phyloP scores from a whole-genome alignment of 768 basidiomycete species.

The Hericium rajendrae region DNA sequence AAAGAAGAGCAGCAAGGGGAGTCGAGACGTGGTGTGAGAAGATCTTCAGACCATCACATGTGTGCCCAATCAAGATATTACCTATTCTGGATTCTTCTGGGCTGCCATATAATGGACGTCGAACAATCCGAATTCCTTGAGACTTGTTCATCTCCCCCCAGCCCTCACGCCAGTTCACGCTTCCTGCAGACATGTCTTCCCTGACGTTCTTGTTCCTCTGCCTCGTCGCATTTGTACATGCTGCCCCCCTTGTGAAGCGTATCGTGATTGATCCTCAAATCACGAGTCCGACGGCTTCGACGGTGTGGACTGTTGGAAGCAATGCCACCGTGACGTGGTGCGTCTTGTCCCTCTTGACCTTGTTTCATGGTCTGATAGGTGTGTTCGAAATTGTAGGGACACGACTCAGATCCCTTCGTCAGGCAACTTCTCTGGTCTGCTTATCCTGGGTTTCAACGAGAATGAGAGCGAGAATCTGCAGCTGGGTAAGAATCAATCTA shows the following conservation, averaged over 20 bases:
- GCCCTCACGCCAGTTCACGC: not conserved
- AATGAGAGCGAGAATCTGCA: constrained; percentile 33
- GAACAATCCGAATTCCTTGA: not conserved
- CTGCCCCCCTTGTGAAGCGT: constrained; percentile 7
- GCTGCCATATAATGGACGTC: not conserved
- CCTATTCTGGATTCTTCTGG: not conserved
- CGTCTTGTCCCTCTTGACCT: not conserved
- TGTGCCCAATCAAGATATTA: not conserved
- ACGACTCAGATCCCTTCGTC: constrained; percentile 29
- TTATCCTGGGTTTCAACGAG: constrained; percentile 36
- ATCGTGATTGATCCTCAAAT: constrained; percentile 25
- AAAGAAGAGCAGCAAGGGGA: not conserved
- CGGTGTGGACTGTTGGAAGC: constrained; percentile 29
- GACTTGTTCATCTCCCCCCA: not conserved
- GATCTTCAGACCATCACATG: not conserved
- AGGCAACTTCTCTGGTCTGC: constrained; percentile 26
- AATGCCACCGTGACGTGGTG: constrained; percentile 36
- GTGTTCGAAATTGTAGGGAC: constrained; percentile 8
- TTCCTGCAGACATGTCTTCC: not conserved
- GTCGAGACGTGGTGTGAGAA: not conserved
- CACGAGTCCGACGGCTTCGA: constrained; percentile 24
- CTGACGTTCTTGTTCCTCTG: constrained; percentile 3
- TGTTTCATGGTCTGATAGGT: not conserved
- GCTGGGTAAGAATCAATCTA: constrained; percentile 29
- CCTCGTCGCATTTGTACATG: constrained; percentile 1